Evolutionary conservation across 495 filamentous ascomycete genomes (phyloP).

Genomic region (Xylaria castorea): DNA sequence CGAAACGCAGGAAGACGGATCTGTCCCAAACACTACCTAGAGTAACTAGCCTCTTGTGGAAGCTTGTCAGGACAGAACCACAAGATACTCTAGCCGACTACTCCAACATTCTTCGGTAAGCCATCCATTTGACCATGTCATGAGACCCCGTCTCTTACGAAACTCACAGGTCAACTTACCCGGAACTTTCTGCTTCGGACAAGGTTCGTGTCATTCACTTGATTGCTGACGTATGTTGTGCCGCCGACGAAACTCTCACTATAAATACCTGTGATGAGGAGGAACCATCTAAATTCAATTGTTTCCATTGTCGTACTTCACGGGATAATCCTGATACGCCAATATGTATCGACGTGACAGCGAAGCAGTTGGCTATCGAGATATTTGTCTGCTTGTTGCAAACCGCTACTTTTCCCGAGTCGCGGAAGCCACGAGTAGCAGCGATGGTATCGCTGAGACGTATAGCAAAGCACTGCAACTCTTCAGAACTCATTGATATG

Average conservation of each 20-base stretch:
- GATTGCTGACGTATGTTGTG: conserved; percentile 46
- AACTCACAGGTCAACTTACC: conserved; percentile 36
- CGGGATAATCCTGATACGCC: background rate
- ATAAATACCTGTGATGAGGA: conserved; percentile 21
- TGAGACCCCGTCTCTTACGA: conserved; percentile 23
- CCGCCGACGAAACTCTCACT: conserved; percentile 42
- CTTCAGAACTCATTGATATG: conserved; percentile 66
- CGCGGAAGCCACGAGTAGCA: conserved; percentile 67
- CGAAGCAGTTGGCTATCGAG: conserved; percentile 47
- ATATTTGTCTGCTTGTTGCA: conserved; percentile 65
- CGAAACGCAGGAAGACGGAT: conserved; percentile 45
- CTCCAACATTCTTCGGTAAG: conserved; percentile 40
- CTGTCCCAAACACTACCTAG: conserved; percentile 25
- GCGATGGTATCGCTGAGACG: conserved; percentile 76
- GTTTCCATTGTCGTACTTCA: conserved; percentile 28
- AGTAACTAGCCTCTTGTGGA: conserved; percentile 35
- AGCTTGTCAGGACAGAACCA: conserved; percentile 32
- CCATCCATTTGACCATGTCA: conserved; percentile 17
- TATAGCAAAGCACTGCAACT: conserved; percentile 67
- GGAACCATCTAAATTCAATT: conserved; percentile 24
- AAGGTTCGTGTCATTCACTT: conserved; percentile 45
- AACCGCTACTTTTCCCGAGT: conserved; percentile 63
- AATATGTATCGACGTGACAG: conserved; percentile 10
- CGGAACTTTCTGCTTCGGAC: conserved; percentile 35
- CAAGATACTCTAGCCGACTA: conserved; percentile 28